These are phyloP conservation scores for Globisporangium paddicum DNA, from an alignment of 352 stramenopile species.

Conservation along the genomic window DNA sequence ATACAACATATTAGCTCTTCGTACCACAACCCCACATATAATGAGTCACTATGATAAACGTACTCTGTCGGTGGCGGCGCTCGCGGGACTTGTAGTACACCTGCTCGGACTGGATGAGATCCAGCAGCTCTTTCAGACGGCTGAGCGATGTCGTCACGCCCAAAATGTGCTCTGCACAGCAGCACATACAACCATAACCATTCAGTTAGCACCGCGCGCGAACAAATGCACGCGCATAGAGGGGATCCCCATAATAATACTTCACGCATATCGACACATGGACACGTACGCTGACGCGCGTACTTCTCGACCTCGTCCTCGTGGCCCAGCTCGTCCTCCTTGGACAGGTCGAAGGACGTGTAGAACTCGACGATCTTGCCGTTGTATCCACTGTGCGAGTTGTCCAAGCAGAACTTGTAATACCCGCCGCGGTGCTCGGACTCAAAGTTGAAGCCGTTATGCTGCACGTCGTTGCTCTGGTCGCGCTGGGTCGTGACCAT, in stretches of 20 bases:
- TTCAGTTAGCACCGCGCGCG: no score
- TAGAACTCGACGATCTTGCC: slow-evolving; percentile 78
- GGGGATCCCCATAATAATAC: background rate
- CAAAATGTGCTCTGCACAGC: slow-evolving; percentile 55
- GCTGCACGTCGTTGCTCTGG: slow-evolving; percentile 72
- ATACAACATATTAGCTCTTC: background rate
- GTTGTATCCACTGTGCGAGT: slow-evolving; percentile 58
- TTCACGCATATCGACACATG: background rate
- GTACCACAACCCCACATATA: background rate
- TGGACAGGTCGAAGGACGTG: slow-evolving; percentile 75
- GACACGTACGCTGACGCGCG: slow-evolving; percentile 50
- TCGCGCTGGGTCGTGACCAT: slow-evolving; percentile 58
- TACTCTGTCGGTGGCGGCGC: slow-evolving; percentile 72
- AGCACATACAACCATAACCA: background rate
- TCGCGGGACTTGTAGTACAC: slow-evolving; percentile 70
- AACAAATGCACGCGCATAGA: background rate
- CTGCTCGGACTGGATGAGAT: slow-evolving; percentile 75
- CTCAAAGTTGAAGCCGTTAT: slow-evolving; percentile 86
- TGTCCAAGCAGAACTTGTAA: slow-evolving; percentile 86
- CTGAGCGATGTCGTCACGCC: slow-evolving; percentile 58
- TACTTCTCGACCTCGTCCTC: slow-evolving; percentile 72
- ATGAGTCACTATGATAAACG: slow-evolving; percentile 4
- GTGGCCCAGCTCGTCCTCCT: slow-evolving; percentile 64
- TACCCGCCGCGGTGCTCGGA: slow-evolving; percentile 78
- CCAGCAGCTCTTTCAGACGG: slow-evolving; percentile 53